Conservation (phyloP, 2,329 filamentous ascomycete species). For the Periconia macrospinosa region DNA sequence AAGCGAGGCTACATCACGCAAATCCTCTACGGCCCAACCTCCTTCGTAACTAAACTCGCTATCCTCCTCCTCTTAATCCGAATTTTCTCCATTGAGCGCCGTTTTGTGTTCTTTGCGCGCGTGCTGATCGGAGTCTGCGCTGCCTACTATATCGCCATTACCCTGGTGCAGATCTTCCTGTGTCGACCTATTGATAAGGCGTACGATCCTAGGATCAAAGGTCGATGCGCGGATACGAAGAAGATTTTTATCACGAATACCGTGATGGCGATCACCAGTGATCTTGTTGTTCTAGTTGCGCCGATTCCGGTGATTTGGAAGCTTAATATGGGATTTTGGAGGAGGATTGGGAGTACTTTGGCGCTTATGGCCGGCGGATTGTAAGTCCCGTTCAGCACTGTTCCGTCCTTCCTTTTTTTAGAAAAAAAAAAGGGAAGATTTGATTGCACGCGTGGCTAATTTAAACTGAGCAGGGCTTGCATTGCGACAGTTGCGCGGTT, state of each 20-base stretch:
- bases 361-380: neutral
- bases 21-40: neutral
- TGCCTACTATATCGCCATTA: constrained; percentile 1
- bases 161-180: neutral
- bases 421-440: neutral
- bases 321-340: neutral
- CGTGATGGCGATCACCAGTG: neutral
- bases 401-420: no score
- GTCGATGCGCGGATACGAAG: neutral
- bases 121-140: neutral
- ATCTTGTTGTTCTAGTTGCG: neutral
- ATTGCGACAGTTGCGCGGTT: neutral
- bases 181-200: neutral
- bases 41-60: neutral
- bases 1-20: neutral
- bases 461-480: neutral
- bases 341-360: neutral
- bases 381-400: neutral
- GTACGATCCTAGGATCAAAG: neutral
- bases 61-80: neutral
- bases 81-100: neutral
- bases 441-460: neutral
- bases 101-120: neutral
- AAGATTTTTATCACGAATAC: neutral
- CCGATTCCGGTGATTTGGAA: neutral